These are phyloP conservation scores for Parietaria judaica DNA, from an alignment of 306 rosid species.

Conservation along the genomic window DNA sequence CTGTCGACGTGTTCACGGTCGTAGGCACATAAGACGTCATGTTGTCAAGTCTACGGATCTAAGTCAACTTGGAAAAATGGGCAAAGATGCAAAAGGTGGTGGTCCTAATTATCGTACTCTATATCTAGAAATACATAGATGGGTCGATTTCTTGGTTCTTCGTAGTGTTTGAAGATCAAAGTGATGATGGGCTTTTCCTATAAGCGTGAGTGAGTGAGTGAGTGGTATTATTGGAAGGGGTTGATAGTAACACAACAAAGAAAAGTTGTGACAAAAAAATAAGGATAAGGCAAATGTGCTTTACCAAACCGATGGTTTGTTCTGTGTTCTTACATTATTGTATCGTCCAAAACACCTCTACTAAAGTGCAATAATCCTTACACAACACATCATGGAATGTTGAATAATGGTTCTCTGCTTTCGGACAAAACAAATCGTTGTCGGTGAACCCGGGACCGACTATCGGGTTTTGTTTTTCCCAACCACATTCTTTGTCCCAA, in stretches of 20 bases:
- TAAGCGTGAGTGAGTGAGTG: background rate
- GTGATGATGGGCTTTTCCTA: background rate
- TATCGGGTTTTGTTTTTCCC: no score
- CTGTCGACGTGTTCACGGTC: no score
- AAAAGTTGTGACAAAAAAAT: background rate
- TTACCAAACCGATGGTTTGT: background rate
- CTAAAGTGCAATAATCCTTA: background rate
- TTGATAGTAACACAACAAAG: background rate
- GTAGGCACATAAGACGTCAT: no score
- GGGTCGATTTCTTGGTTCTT: no score
- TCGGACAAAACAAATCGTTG: background rate
- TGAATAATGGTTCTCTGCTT: background rate
- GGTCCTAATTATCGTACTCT: background rate
- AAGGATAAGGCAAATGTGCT: background rate
- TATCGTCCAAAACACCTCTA: background rate
- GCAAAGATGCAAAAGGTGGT: background rate
- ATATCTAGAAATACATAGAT: no score
- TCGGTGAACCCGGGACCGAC: background rate
- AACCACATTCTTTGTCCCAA: no score
- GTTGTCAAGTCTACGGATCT: no score
- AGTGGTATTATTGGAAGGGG: background rate
- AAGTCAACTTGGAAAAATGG: no score
- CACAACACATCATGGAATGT: background rate
- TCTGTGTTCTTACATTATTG: background rate
- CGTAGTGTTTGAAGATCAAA: background rate